These are phyloP conservation scores for Isabelozyma rhagii DNA, from an alignment of 805 yeast genomes.

Conservation along the genomic window DNA sequence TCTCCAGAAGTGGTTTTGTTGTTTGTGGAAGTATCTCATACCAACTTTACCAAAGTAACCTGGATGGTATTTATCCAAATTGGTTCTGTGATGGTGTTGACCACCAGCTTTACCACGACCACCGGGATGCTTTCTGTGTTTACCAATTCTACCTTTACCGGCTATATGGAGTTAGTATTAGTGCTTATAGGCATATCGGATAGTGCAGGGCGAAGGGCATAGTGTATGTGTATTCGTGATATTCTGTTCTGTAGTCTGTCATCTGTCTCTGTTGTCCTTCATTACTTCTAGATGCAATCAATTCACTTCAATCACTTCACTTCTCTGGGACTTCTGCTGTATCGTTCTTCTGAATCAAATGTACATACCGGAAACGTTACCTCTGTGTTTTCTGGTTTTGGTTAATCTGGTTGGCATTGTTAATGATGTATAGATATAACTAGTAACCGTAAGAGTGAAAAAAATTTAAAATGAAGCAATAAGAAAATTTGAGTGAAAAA, in stretches of 20 bases:
- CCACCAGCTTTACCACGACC: slow-evolving; percentile 99
- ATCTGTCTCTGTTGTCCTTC: no score
- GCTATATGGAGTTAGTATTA: slow-evolving; percentile 53
- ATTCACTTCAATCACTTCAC: not conserved
- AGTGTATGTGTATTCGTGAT: no score
- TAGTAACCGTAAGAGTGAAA: not conserved
- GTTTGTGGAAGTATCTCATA: slow-evolving; percentile 99
- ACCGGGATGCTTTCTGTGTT: slow-evolving; percentile 99
- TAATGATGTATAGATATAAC: slow-evolving; percentile 11
- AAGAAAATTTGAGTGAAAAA: not conserved
- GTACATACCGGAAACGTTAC: slow-evolving; percentile 98
- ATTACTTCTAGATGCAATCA: no score
- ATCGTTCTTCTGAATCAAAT: slow-evolving; percentile 1
- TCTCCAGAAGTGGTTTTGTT: slow-evolving; percentile 91
- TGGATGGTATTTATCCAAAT: slow-evolving; percentile 99
- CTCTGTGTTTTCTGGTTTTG: slow-evolving; percentile 99
- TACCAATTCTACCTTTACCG: slow-evolving; percentile 99
- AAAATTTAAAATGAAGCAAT: not conserved
- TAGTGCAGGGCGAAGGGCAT: no score
- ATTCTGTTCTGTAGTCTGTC: no score
- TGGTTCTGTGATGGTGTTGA: slow-evolving; percentile 99
- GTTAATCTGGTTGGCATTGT: slow-evolving; percentile 98
- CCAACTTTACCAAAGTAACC: slow-evolving; percentile 99
- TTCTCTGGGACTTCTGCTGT: not conserved
- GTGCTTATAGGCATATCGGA: no score